Conservation (phyloP, 768 basidiomycete species). For the Tephrocybe rancida region DNA sequence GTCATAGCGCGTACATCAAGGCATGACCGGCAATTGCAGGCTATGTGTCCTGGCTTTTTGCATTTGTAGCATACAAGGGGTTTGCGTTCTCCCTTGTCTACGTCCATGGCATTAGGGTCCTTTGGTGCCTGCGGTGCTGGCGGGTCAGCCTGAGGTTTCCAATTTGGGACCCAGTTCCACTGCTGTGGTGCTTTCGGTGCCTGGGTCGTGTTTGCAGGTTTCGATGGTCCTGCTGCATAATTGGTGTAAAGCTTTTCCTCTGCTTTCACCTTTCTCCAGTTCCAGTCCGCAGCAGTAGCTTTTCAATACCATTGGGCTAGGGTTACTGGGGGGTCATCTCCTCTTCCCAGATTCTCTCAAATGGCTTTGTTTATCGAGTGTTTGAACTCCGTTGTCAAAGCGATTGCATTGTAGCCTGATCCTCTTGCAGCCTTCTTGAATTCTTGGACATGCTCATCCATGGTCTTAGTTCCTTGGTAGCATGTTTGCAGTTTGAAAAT, state of each 20-base stretch:
- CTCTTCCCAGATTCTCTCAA: neutral
- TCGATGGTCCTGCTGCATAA: neutral
- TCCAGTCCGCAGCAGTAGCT: neutral
- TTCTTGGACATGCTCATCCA: conserved; percentile 3
- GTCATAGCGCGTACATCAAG: too few relatives aligned
- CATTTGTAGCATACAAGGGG: too few relatives aligned
- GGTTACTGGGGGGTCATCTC: neutral
- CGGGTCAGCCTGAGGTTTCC: too few relatives aligned
- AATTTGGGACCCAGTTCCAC: too few relatives aligned
- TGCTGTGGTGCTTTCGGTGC: too few relatives aligned
- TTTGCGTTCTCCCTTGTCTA: too few relatives aligned
- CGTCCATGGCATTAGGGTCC: too few relatives aligned
- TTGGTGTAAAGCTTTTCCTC: neutral
- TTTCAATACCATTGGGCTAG: neutral
- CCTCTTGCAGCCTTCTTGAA: neutral
- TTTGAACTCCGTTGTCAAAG: neutral
- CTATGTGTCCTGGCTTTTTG: too few relatives aligned
- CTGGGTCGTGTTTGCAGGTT: too few relatives aligned
- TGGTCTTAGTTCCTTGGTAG: neutral
- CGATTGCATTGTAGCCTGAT: neutral
- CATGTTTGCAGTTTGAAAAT: conserved; percentile 1
- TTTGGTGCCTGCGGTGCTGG: too few relatives aligned
- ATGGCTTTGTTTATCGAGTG: neutral
- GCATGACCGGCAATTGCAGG: too few relatives aligned
- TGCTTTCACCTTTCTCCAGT: neutral